Base-by-base conservation (phyloP, 2,329 filamentous ascomycete species). In the Epichloe scottii region DNA sequence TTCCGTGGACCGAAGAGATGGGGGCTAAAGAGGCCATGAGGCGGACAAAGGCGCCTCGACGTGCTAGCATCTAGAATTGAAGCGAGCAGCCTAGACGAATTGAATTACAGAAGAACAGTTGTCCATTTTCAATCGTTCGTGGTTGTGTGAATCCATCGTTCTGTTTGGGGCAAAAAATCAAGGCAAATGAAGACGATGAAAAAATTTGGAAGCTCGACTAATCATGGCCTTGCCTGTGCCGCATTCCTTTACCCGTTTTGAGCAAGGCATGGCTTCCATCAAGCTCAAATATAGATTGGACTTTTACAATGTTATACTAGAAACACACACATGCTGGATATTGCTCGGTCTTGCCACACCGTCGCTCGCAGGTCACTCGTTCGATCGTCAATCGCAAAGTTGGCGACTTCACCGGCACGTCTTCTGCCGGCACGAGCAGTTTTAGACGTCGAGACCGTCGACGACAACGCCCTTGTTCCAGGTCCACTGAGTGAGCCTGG, bases 391-490 rank as follows among this genome's bases (percentile, higher is more conserved):
- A 44, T 35, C n/a, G 17, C 33, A 21, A 35, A 44, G 11, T 10
- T 30, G 12, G 41, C 42, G 30, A 39, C 50, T 46, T 46, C 50
- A 49, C 51, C 53, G 56, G 51, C 55, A 54, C 47, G 4, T 49
- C 7, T 42, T 62, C 26, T 47, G 60, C 61, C 61, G 56, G 60
- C 57, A 62, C 61, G 48, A 52, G 39, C 54, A 30, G 19, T 57
- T 58, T 62, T 81, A 91, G 67, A 93, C 86, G 71, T 93, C 87
- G 66, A 90, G 81, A 56, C 86, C 86, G 66, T 91, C 86, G 59
- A 91, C 84, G 59, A 89, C 87, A 65, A 87, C 75, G 59, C 87
- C 87, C 81, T 90, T 91, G 67, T 79, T 79, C 89, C 89, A 95
- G 63, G 77, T 81, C 75, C 90, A 87, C 72, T 91, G 85, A 75